phyloP scores from a whole-genome alignment of 192 early-diverging fungal species.

The Mortierella claussenii region DNA sequence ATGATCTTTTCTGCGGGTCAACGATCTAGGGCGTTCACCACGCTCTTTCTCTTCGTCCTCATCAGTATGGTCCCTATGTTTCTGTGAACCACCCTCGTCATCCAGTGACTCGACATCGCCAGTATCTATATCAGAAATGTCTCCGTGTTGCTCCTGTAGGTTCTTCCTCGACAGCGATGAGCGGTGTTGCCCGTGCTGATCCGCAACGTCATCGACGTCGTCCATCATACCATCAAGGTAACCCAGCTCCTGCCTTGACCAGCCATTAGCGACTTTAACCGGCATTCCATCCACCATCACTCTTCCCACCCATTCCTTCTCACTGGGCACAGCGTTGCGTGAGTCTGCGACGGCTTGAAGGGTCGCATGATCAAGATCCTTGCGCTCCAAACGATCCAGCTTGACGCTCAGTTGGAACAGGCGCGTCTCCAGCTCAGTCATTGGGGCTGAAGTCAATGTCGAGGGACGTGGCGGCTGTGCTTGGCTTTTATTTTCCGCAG shows the following conservation, averaged over 20 bases:
- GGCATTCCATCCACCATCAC: constrained; percentile 43
- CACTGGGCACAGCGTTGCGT: neutral
- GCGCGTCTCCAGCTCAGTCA: constrained; percentile 17
- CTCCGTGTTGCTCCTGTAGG: neutral
- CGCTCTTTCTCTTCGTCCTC: neutral
- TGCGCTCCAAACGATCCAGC: constrained; percentile 40
- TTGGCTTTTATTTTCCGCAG: neutral
- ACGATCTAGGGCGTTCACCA: neutral
- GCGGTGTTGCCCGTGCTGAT: neutral
- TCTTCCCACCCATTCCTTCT: constrained; percentile 38
- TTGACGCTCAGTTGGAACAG: constrained; percentile 49
- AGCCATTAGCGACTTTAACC: constrained; percentile 15
- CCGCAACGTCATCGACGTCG: neutral
- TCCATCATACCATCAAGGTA: constrained; percentile 47
- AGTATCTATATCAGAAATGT: too few species aligned
- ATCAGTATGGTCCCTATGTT: neutral
- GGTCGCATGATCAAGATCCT: constrained; percentile 26
- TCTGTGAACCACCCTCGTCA: neutral
- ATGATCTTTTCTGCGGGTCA: constrained; percentile 22
- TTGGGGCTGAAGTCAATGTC: neutral
- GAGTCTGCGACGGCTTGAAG: constrained; percentile 4
- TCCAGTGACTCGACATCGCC: neutral
- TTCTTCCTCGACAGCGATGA: neutral
- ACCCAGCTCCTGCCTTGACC: constrained; percentile 38
- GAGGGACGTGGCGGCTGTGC: neutral